A percentile compares a stretch with the other conserved stretches of the same genome.
Evolutionary conservation across 305 asterid genomes (phyloP).

Genomic region (Solanum hybrid): DNA sequence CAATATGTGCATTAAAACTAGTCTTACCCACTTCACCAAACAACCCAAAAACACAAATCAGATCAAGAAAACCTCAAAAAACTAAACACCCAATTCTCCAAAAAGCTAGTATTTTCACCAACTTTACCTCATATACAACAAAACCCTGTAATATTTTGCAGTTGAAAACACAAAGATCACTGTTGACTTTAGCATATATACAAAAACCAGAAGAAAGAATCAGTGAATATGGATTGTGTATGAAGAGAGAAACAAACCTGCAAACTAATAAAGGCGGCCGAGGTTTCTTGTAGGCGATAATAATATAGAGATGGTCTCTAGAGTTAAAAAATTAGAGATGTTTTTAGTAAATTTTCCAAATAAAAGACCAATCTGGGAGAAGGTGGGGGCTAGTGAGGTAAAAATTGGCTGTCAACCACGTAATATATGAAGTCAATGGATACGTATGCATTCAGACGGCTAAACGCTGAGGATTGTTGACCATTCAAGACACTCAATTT

Average conservation of each 20-base stretch:
- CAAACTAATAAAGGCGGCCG: constrained; percentile 39
- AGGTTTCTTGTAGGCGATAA: not conserved
- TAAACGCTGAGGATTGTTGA: not conserved
- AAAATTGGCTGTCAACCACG: not conserved
- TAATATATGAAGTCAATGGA: not conserved
- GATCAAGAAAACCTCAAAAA: not conserved
- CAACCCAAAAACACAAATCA: constrained; percentile 1
- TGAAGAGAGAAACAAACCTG: constrained; percentile 13
- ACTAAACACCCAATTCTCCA: not conserved
- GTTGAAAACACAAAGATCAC: not conserved
- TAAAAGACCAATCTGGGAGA: constrained; percentile 2
- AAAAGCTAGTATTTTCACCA: not conserved
- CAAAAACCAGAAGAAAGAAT: not conserved
- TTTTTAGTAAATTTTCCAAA: not conserved
- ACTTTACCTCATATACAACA: not conserved
- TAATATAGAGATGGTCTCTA: not conserved
- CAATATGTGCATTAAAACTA: not conserved
- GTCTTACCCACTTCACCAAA: not conserved
- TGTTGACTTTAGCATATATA: not conserved
- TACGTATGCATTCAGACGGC: constrained; percentile 5
- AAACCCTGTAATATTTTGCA: not conserved
- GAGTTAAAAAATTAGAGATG: not conserved
- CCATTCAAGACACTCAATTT: not conserved
- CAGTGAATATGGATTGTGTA: not conserved
- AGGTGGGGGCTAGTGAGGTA: not conserved